Conservation (phyloP, 768 basidiomycete genomes). For the Tulasnella sp. region DNA sequence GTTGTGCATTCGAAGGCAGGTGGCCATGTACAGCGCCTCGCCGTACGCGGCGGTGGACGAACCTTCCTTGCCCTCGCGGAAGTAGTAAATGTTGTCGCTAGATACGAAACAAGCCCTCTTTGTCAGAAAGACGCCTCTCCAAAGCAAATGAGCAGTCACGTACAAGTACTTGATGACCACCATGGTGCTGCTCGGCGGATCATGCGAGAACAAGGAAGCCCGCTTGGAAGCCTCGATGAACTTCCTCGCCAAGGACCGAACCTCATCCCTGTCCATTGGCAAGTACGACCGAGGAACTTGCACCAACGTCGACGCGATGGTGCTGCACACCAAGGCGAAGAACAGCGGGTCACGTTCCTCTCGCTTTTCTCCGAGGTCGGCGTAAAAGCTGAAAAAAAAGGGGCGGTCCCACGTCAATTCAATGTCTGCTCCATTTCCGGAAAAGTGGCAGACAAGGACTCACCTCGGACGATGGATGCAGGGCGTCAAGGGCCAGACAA, state of each 20-base stretch:
- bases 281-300: conserved; percentile 79
- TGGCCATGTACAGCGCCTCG: conserved; percentile 79
- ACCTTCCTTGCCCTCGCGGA: conserved; percentile 81
- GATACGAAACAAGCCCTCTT: background rate
- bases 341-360: conserved; percentile 91
- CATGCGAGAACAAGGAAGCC: conserved; percentile 72
- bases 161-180: conserved; percentile 87
- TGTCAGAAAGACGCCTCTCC: too few species aligned
- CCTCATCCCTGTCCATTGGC: conserved; percentile 74
- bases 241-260: conserved; percentile 72
- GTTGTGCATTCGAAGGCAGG: conserved; percentile 80
- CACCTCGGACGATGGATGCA: conserved; percentile 27
- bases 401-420: background rate
- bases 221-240: conserved; percentile 80
- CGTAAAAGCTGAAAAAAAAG: conserved; percentile 54
- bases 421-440: background rate
- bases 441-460: background rate
- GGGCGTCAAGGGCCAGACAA: conserved; percentile 24
- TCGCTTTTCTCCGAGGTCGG: conserved; percentile 71
- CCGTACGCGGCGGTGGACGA: conserved; percentile 85
- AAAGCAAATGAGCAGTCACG: conserved; percentile 37
- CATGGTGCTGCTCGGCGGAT: conserved; percentile 77
- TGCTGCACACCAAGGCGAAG: conserved; percentile 85
- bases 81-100: conserved; percentile 81
- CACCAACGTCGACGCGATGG: conserved; percentile 81